Evolutionary conservation across 2,329 filamentous ascomycete genomes (phyloP), one percentile per base, ranked within the genome.

Genomic region (Botryosphaeria dothidea): DNA sequence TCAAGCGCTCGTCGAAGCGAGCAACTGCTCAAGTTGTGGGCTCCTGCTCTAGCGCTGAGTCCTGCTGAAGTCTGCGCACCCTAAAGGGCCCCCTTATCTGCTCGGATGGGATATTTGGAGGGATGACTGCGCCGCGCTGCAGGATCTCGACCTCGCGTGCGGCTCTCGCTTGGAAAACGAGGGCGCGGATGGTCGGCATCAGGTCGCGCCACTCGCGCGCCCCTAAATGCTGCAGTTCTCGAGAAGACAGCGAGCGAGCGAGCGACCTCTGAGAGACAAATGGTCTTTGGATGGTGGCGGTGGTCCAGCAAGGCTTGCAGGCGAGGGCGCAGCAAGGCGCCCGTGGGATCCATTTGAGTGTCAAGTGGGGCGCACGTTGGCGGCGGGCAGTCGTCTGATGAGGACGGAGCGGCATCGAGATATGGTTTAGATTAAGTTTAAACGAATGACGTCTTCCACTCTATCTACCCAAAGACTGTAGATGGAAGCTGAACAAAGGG

Each of bases 221-320:
- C 25, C 67, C 45, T 41, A 76, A 51, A 21, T 56, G 61, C 6
- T 65, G 45, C 31, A 85, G 71, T 31, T 85, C 81, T 8, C 71
- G 64, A 2, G 65, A 19, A 15, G 80, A 78, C 8, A 84, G 71
- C 0, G 80, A 77, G 27, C 83, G 77, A 1, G 82, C 81, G 43
- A 84, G 76, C n/a, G n/a, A n/a, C n/a, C 72, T 84, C 83, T 15
- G 82, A 84, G 3, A 82, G 83, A 68, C 83, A 85, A 67, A 84
- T 80, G 0, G 83, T 85, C 69, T 84, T 84, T 11, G 83, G 83
- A 57, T 71, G 75, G 19, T 71, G 68, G 41, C 80, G 72, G 9
- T 69, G 56, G 36, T 66, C 64, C 21, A 80, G 70, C 25, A 79
- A 70, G 31, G 65, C 66, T 38, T 69, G 41, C 51, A 77, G 69